Percentiles rank a stretch among this genome's conserved stretches.
phyloP scores from a whole-genome alignment of 148 eudicot genomes.

The Rhododendron kiyosumense region DNA sequence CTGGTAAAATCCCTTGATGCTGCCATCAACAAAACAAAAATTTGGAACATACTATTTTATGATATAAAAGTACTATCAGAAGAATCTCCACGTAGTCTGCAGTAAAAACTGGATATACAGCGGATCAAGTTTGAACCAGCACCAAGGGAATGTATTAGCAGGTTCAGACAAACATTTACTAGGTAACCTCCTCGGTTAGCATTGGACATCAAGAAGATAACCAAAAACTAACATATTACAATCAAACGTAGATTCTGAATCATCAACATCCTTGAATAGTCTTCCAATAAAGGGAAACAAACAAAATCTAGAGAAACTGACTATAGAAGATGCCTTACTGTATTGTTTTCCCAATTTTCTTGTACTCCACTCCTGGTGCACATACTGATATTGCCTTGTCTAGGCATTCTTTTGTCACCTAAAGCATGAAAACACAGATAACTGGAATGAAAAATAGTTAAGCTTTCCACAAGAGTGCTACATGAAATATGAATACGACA shows the following conservation, averaged over 20 bases:
- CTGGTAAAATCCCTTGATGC: not conserved
- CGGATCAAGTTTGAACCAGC: not conserved
- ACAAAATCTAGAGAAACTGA: not conserved
- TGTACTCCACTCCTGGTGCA: slow-evolving; percentile 88
- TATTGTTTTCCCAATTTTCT: slow-evolving; percentile 75
- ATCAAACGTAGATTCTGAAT: not conserved
- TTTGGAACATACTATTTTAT: not conserved
- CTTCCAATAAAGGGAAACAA: not conserved
- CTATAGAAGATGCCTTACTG: slow-evolving; percentile 52
- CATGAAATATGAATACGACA: not conserved
- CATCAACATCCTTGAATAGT: not conserved
- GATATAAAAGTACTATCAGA: not conserved
- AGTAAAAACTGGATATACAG: not conserved
- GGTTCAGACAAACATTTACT: not conserved
- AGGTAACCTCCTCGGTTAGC: not conserved
- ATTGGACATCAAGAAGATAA: not conserved
- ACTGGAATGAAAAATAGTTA: not conserved
- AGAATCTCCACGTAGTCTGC: not conserved
- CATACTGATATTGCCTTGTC: slow-evolving; percentile 90
- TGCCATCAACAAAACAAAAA: not conserved
- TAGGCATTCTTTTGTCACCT: slow-evolving; percentile 94
- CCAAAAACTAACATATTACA: not conserved
- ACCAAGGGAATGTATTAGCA: not conserved
- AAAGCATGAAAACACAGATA: slow-evolving; percentile 4
- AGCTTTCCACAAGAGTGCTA: not conserved